Percentiles rank a stretch among this genome's conserved stretches.
Conservation (phyloP, 2,329 filamentous ascomycete species). For the Alternaria sp. region DNA sequence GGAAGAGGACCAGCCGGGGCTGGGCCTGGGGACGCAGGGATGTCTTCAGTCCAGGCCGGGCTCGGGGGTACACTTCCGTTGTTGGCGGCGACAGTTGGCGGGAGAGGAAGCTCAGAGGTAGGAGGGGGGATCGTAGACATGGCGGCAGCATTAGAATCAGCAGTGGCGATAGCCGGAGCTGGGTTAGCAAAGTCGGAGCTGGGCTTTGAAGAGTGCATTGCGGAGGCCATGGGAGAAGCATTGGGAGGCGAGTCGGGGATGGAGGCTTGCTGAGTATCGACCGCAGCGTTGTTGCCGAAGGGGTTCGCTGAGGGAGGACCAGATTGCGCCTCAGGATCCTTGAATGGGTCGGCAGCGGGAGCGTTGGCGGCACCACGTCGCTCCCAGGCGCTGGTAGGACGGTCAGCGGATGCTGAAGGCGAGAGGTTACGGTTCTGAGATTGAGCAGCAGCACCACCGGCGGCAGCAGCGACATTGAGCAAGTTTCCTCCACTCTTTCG, state of each 20-base stretch:
- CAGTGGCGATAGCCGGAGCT: slow-evolving; percentile 50
- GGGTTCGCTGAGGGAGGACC: slow-evolving; percentile 63
- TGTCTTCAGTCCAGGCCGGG: slow-evolving; percentile 67
- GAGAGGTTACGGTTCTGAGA: slow-evolving; percentile 28
- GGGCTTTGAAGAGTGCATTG: slow-evolving; percentile 31
- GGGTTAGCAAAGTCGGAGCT: slow-evolving; percentile 39
- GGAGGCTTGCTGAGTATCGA: slow-evolving; percentile 41
- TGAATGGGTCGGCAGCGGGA: slow-evolving; percentile 73
- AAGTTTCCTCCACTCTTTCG: slow-evolving; percentile 49
- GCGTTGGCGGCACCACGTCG: slow-evolving; percentile 45
- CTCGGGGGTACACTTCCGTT: slow-evolving; percentile 54
- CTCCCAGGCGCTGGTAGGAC: slow-evolving; percentile 48
- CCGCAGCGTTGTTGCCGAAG: slow-evolving; percentile 46
- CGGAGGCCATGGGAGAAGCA: slow-evolving; percentile 23
- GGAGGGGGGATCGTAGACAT: slow-evolving; percentile 37
- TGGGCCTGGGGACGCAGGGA: slow-evolving; percentile 59
- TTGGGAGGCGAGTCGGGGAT: slow-evolving; percentile 36
- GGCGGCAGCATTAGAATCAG: slow-evolving; percentile 48
- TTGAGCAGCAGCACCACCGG: slow-evolving; percentile 32
- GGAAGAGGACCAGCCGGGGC: slow-evolving; percentile 48
- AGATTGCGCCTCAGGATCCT: slow-evolving; percentile 48
- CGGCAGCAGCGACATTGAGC: slow-evolving; percentile 38
- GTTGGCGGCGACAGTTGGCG: slow-evolving; percentile 60
- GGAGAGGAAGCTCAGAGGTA: slow-evolving; percentile 22
- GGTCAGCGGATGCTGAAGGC: slow-evolving; percentile 20